Evolutionary conservation across 805 yeast genomes (phyloP).

Genomic region (Starmerella geochares): DNA sequence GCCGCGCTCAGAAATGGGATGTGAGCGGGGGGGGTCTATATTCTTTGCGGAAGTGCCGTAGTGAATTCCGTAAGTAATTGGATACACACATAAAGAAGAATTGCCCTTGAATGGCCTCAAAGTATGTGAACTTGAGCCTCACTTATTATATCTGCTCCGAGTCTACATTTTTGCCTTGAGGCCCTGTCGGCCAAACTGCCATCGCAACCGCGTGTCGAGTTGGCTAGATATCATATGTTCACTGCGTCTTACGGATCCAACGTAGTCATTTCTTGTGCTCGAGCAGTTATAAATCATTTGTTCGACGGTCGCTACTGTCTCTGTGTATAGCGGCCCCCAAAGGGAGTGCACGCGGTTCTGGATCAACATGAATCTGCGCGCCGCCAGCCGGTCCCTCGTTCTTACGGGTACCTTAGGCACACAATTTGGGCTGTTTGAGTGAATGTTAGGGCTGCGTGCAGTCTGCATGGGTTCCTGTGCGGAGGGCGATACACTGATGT

Average conservation of each 20-base stretch:
- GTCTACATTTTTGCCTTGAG: slow-evolving; percentile 1
- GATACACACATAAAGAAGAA: no score
- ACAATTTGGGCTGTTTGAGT: neutral
- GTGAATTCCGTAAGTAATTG: no score
- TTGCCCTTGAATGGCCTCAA: no score
- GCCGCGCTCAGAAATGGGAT: neutral
- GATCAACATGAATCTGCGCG: neutral
- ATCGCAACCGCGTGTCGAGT: neutral
- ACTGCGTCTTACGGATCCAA: neutral
- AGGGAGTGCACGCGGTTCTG: slow-evolving; percentile 1
- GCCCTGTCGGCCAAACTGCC: slow-evolving; percentile 5
- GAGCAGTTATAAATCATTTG: neutral
- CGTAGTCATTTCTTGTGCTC: neutral
- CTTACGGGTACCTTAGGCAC: neutral
- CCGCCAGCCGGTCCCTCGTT: neutral
- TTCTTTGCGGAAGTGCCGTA: no score
- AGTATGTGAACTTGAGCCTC: no score
- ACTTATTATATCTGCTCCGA: neutral
- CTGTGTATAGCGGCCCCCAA: neutral
- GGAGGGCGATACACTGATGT: no score
- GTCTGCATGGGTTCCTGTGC: neutral
- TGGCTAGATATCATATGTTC: neutral
- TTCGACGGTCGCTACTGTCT: slow-evolving; percentile 3
- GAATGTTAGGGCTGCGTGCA: neutral
- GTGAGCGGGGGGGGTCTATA: no score